These are phyloP conservation scores for Porogramme epimiltina DNA, from an alignment of 1,284 basidiomycete species.

Conservation along the genomic window DNA sequence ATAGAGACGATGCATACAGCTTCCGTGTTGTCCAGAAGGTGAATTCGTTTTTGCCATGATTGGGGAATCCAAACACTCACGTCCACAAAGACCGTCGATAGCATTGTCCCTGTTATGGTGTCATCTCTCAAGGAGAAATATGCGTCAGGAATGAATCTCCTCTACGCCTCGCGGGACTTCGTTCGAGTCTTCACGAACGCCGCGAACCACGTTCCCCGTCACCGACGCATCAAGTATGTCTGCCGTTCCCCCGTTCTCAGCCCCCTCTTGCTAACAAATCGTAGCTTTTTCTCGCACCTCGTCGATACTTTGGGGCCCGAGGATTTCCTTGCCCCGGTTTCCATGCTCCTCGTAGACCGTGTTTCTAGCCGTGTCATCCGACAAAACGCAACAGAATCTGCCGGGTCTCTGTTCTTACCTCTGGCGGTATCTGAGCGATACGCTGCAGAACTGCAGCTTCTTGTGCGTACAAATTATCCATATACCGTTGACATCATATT, in stretches of 20 bases:
- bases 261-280: constrained; percentile 11
- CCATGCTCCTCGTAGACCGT: constrained; percentile 87
- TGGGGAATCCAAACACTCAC: not conserved
- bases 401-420: constrained; percentile 65
- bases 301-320: constrained; percentile 81
- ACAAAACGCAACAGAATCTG: constrained; percentile 64
- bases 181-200: constrained; percentile 90
- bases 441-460: constrained; percentile 50
- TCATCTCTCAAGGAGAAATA: constrained; percentile 67
- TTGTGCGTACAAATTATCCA: constrained; percentile 43
- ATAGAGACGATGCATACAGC: constrained; percentile 94
- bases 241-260: too few species aligned
- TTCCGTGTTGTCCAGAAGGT: constrained; percentile 95
- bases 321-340: constrained; percentile 84
- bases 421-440: constrained; percentile 67
- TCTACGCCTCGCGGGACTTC: constrained; percentile 71
- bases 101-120: constrained; percentile 92
- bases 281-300: constrained; percentile 91
- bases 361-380: constrained; percentile 69
- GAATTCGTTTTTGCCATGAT: constrained; percentile 1
- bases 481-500: constrained; percentile 14
- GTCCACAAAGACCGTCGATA: constrained; percentile 78
- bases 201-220: constrained; percentile 83
- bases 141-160: constrained; percentile 57
- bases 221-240: constrained; percentile 78